Percentiles rank a stretch among this genome's conserved stretches.
Conservation (phyloP, 805 yeast species). For the Starmerella apis region DNA sequence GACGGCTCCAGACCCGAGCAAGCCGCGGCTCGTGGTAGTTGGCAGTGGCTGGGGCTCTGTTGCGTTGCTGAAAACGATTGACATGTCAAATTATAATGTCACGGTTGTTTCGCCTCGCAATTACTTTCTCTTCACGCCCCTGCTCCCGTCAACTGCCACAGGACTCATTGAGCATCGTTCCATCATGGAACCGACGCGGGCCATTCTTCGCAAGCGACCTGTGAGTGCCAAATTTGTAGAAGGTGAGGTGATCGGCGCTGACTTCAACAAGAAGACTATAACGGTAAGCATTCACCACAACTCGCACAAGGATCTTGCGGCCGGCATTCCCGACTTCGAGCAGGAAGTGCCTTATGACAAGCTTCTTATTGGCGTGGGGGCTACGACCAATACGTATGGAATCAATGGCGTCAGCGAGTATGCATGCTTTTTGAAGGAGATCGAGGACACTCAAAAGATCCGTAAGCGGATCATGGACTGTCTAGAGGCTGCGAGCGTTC, state of each 20-base stretch:
- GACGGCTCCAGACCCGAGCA: constrained; percentile 43
- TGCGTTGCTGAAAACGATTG: constrained; percentile 70
- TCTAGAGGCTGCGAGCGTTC: constrained; percentile 80
- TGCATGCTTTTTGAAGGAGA: constrained; percentile 82
- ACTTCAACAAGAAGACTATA: constrained; percentile 56
- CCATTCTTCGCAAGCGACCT: constrained; percentile 65
- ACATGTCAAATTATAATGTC: constrained; percentile 78
- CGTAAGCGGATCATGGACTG: constrained; percentile 74
- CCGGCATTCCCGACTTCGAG: constrained; percentile 35
- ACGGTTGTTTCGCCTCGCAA: constrained; percentile 88
- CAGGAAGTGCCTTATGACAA: constrained; percentile 61
- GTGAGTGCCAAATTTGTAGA: constrained; percentile 74
- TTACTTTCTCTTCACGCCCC: constrained; percentile 91
- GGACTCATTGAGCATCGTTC: constrained; percentile 85
- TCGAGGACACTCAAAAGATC: constrained; percentile 75
- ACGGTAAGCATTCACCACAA: constrained; percentile 38
- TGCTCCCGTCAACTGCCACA: constrained; percentile 87
- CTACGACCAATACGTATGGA: constrained; percentile 88
- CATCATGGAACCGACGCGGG: constrained; percentile 85
- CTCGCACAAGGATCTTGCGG: constrained; percentile 19
- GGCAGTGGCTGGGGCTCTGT: constrained; percentile 92
- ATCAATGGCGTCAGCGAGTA: constrained; percentile 83
- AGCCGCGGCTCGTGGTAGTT: constrained; percentile 61
- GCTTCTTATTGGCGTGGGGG: constrained; percentile 87
- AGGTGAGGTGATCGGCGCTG: constrained; percentile 81